Evolutionary conservation across 306 rosid species (phyloP), one percentile per base, ranked within the genome.

Genomic region (Arachis hypogaea): DNA sequence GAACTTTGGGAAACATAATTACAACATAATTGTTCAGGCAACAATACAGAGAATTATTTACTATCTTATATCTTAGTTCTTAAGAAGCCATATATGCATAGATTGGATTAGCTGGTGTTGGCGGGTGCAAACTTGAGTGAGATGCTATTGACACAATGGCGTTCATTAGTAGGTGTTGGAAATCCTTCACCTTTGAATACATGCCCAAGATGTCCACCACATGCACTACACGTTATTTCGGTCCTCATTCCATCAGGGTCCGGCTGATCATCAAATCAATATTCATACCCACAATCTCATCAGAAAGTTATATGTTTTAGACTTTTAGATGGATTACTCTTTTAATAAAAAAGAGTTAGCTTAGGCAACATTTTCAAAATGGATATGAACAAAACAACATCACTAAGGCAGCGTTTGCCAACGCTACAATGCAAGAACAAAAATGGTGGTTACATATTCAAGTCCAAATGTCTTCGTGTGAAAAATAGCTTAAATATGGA

Each of bases 161-260:
- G 92, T 71, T 88, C 97, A 64, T 87, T 7, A 0, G 92, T 91
- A 28, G 96, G 97, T 11, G 96, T 93, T 14, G 22, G 85, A 68
- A 91, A 89, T 44, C 98, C 97, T 84, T 93, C 98, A 2, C 93
- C 92, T 76, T 88, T 89, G n/a, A 93, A 93, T 11, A 89, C 96
- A 14, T 89, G 98, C 65, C 97, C 97, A 4, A 91, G 70, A 82
- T 91, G 98, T 58, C 98, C 98, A 18, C 91, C 96, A 62, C 97
- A 93, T 62, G 92, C 91, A 28, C 97, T 86, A 61, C 97, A 93
- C 11, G 96, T 93, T 79, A 93, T 93, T 71, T 93, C 98, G 1
- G 7, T 83, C 86, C 93, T 87, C 88, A 36, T 87, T 6, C 97
- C 96, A 72, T 93, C 97, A 0, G 91, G 92, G 72, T 93, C 98